Base-by-base conservation (phyloP, 768 basidiomycete species). In the Lactarius akahatsu region DNA sequence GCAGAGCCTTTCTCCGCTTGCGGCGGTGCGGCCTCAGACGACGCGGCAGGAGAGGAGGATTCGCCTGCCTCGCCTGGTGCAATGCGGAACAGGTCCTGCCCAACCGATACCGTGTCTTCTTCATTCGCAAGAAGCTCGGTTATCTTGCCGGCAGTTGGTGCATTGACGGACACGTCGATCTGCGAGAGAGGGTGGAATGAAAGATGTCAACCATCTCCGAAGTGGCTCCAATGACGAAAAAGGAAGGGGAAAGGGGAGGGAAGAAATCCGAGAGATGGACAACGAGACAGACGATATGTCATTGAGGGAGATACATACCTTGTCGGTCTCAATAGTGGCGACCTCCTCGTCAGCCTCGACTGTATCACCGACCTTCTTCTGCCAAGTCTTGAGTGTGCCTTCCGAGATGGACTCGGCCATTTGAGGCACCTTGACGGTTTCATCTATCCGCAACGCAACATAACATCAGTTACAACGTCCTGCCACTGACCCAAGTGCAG, bases 331-430 rank as follows among this genome's bases (percentile, higher is more conserved):
- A 70, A 98, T 98, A 55, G 94, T 96, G 18, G 94, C 96, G 52
- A 99, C 83, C 80, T 99, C 96, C 79, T 98, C 96, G 75, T 98
- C 96, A 34, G 82, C 89, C 75, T 88, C 85, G 63, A 98, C 95
- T 65, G 80, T 83, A 75, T 99, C 96, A 16, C 96, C 96, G 60
- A 91, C 88, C 78, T 96, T 86, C 80, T 98, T 98, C 71, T 85
- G 82, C 94, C 94, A 99, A 32, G 91, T 82, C 80, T 95, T 97
- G 60, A 99, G 82, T 5, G 96, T 98, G 41, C 96, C 96, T 77
- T 99, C 96, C 43, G 93, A 92, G 78, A 98, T 98, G 68, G 96
- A 98, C 76, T 98, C 96, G 32, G 96, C 93, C 94, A 98, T 96
- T 77, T 94, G 91, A 20, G 95, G 95, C 45, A 98, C 95, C 80